Percentiles rank a stretch among this genome's conserved stretches.
Conservation (phyloP, 2,329 filamentous ascomycete genomes). For the Epichloe hybrida region DNA sequence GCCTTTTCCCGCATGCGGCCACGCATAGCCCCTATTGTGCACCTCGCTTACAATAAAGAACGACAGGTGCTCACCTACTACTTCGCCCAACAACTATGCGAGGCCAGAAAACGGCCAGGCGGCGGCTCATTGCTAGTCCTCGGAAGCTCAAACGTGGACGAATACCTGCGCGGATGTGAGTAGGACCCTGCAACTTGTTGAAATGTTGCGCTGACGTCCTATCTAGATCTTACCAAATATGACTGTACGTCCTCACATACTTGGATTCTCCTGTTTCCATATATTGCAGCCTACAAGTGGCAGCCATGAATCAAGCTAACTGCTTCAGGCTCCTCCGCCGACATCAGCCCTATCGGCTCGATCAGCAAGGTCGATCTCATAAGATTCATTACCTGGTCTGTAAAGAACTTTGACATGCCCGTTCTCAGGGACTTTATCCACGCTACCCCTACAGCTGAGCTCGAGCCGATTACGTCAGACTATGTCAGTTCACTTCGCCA, state of each 20-base stretch:
- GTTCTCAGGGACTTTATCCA: slow-evolving; percentile 49
- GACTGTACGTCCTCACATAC: slow-evolving; percentile 9
- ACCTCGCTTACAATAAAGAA: background rate
- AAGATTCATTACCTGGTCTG: slow-evolving; percentile 47
- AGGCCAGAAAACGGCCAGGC: slow-evolving; percentile 10
- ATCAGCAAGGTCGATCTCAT: slow-evolving; percentile 48
- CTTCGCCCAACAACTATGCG: slow-evolving; percentile 30
- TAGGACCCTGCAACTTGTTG: background rate
- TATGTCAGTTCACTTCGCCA: slow-evolving; percentile 6
- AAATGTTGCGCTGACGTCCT: background rate
- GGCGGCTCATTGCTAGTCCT: slow-evolving; percentile 15
- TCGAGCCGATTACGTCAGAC: slow-evolving; percentile 26
- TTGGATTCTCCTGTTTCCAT: background rate
- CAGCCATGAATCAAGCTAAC: background rate
- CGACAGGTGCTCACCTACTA: slow-evolving; percentile 16
- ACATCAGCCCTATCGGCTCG: slow-evolving; percentile 18
- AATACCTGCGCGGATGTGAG: slow-evolving; percentile 9
- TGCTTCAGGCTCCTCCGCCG: slow-evolving; percentile 22
- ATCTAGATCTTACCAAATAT: slow-evolving; percentile 20
- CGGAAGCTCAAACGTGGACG: slow-evolving; percentile 16
- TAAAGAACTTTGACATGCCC: slow-evolving; percentile 41
- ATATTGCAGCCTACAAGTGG: background rate
- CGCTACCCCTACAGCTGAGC: slow-evolving; percentile 41
- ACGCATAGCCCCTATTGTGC: background rate
- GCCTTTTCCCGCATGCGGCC: background rate